Evolutionary conservation across 2,329 filamentous ascomycete genomes (phyloP), one percentile per base, ranked within the genome.

Genomic region (Trichoderma atrobrunneum): DNA sequence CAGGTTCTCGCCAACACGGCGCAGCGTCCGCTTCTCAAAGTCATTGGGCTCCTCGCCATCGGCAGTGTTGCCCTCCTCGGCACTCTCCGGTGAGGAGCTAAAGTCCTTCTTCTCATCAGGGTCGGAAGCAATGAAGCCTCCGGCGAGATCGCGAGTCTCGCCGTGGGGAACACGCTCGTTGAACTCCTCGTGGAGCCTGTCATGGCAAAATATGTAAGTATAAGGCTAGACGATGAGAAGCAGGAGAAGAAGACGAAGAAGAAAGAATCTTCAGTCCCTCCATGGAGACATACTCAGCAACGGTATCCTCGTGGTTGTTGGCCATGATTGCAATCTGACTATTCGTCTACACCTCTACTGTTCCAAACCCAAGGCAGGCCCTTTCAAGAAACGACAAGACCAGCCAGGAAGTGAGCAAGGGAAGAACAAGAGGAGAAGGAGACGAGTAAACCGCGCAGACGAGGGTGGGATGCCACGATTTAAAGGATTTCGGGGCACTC

Each of bases 31-130:
- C 79, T 82, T 85, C 79, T 89, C 87, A 21, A 85, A 80, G 2
- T 86, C 82, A 28, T 81, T 88, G 63, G 87, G 87, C 77, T 88
- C 86, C 66, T 83, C 83, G 62, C 86, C 85, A 72, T 87, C 86
- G 24, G 79, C 61, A 1, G 80, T 82, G 36, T 77, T 77, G 1
- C 76, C 78, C 1, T 74, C 74, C 73, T 81, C 80, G 7, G 74
- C 71, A 36, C 77, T 77, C 26, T 66, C 62, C n/a, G 69, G 54
- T 5, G 64, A 62, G 39, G 60, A n/a, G 30, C 28, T 43, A 39
- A 67, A 64, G 28, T 69, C 64, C 64, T 72, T 72, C 63, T 72
- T 72, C 63, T 71, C 68, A 36, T 71, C 67, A 51, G 21, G 62
- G 32, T 67, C 62, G 28, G 70, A 36, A 12, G 70, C 59, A 54